These are phyloP conservation scores for Daldinia vernicosa DNA, from an alignment of 495 filamentous ascomycete genomes.

Conservation along the genomic window DNA sequence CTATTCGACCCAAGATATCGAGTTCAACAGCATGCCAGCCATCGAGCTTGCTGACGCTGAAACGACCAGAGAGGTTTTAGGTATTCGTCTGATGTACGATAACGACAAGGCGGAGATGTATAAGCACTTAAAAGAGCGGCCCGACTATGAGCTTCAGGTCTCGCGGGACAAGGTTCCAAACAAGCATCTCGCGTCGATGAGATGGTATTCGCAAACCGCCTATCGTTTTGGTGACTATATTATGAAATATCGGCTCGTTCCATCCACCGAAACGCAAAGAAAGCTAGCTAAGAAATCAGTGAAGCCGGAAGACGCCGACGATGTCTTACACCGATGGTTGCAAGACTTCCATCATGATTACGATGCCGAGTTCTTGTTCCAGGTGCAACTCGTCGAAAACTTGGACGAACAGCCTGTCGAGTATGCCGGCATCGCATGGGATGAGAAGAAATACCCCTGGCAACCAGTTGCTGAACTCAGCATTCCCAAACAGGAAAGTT, in stretches of 20 bases:
- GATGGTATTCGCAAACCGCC: slow-evolving; percentile 59
- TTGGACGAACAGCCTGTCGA: slow-evolving; percentile 60
- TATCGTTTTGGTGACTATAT: slow-evolving; percentile 61
- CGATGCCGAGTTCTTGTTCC: slow-evolving; percentile 58
- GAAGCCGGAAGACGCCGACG: slow-evolving; percentile 50
- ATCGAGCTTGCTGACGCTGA: slow-evolving; percentile 58
- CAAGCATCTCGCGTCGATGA: slow-evolving; percentile 53
- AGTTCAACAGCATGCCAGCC: slow-evolving; percentile 59
- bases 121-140: slow-evolving; percentile 51
- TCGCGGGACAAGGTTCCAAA: slow-evolving; percentile 51
- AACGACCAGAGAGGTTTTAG: slow-evolving; percentile 58
- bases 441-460: slow-evolving; percentile 57
- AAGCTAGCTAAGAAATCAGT: slow-evolving; percentile 53
- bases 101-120: slow-evolving; percentile 50
- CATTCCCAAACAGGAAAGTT: slow-evolving; percentile 57
- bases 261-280: slow-evolving; percentile 48
- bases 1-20: slow-evolving; percentile 56
- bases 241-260: slow-evolving; percentile 58
- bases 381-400: slow-evolving; percentile 57
- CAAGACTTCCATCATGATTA: slow-evolving; percentile 54
- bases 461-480: slow-evolving; percentile 57
- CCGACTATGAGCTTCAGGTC: slow-evolving; percentile 56
- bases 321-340: slow-evolving; percentile 55
- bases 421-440: slow-evolving; percentile 59
- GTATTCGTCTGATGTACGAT: slow-evolving; percentile 56